Conservation (phyloP, 306 rosid genomes). For the Medicago truncatula region MtrunA17r5.0-ANR NC_053042.1:38689001-38689500, state of each 20-base stretch:
- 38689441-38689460: slow-evolving; percentile 78
- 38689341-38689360: slow-evolving; percentile 58
- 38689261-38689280: slow-evolving; percentile 62
- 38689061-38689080: not conserved
- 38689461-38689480: slow-evolving; percentile 90
- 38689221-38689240: slow-evolving; percentile 76
- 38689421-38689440: slow-evolving; percentile 68
- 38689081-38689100: not conserved
- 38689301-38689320: slow-evolving; percentile 89
- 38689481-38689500: slow-evolving; percentile 93
- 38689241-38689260: slow-evolving; percentile 84
- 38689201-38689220: slow-evolving; percentile 82
- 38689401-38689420: slow-evolving; percentile 90
- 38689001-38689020: too few species aligned
- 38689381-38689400: slow-evolving; percentile 80
- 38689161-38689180: slow-evolving; percentile 88
- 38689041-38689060: not conserved
- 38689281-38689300: slow-evolving; percentile 65
- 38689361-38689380: slow-evolving; percentile 83
- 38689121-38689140: slow-evolving; percentile 78
- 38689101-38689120: slow-evolving; percentile 89
- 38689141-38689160: slow-evolving; percentile 96
- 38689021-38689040: too few species aligned
- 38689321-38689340: slow-evolving; percentile 75
- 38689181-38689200: slow-evolving; percentile 96